Evolutionary conservation across 495 filamentous ascomycete species (phyloP).

Genomic region (Astrothelium subdiscretum): DNA sequence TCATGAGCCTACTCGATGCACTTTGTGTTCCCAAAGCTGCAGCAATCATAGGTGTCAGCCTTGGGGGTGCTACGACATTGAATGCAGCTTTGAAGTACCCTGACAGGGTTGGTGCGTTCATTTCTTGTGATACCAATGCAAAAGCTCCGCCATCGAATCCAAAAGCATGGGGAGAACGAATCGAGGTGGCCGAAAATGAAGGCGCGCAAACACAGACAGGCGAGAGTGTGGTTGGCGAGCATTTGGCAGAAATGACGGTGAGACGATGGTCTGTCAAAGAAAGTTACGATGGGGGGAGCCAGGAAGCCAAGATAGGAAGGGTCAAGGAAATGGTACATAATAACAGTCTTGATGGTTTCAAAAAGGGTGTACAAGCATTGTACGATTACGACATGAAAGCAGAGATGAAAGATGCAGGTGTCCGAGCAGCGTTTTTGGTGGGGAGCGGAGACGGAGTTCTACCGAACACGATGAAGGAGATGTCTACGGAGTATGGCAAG

Average conservation of each 20-base stretch:
- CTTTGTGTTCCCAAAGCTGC: constrained; percentile 22
- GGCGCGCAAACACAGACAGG: constrained; percentile 35
- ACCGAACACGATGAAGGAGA: constrained; percentile 64
- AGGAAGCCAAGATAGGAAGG: constrained; percentile 38
- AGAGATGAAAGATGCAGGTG: constrained; percentile 44
- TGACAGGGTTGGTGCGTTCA: constrained; percentile 42
- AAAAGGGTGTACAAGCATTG: constrained; percentile 55
- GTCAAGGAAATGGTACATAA: constrained; percentile 48
- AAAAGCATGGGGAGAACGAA: constrained; percentile 65
- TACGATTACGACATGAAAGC: constrained; percentile 63
- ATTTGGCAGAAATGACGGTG: constrained; percentile 56
- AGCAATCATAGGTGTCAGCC: constrained; percentile 55
- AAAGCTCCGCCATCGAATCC: constrained; percentile 55
- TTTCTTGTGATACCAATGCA: constrained; percentile 69
- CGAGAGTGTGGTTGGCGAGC: constrained; percentile 41
- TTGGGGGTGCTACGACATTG: constrained; percentile 65
- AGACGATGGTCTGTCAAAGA: constrained; percentile 61
- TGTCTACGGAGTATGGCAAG: constrained; percentile 43
- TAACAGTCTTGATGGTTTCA: constrained; percentile 61
- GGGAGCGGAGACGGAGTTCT: constrained; percentile 64
- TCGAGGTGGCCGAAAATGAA: constrained; percentile 51
- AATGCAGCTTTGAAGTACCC: constrained; percentile 59
- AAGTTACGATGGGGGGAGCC: constrained; percentile 38
- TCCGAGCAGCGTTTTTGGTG: constrained; percentile 54
- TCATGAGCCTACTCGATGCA: constrained; percentile 34